Evolutionary conservation across 176 grass and related monocot species (phyloP).

Genomic region (Canna indica): DNA sequence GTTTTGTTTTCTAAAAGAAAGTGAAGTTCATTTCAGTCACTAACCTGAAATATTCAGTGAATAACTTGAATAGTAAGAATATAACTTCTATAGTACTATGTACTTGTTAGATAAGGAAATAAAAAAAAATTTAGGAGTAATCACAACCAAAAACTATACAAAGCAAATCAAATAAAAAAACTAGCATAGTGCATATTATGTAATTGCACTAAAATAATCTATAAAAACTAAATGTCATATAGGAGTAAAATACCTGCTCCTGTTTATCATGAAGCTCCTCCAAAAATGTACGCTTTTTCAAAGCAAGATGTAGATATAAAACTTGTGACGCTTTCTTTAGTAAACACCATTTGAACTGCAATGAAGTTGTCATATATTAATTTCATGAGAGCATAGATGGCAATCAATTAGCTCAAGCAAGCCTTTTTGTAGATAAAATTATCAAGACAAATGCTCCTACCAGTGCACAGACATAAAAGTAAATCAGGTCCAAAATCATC

Average conservation of each 20-base stretch:
- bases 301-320: conserved; percentile 67
- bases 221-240: background rate
- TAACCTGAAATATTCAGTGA: background rate
- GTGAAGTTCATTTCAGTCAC: background rate
- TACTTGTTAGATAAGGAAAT: too few relatives aligned
- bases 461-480: too few relatives aligned
- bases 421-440: background rate
- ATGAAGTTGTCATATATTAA: conserved; percentile 6
- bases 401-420: background rate
- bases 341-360: conserved; percentile 61
- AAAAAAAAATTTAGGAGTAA: background rate
- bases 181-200: background rate
- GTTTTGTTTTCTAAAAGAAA: background rate
- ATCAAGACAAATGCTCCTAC: background rate
- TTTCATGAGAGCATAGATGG: background rate
- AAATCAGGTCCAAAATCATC: too few relatives aligned
- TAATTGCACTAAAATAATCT: background rate
- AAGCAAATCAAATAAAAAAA: background rate
- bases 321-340: conserved; percentile 58
- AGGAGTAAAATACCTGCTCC: conserved; percentile 41
- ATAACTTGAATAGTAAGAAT: background rate
- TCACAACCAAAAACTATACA: background rate
- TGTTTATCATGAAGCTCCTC: conserved; percentile 80
- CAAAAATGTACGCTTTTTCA: conserved; percentile 58
- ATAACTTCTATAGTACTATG: too few relatives aligned